Evolutionary conservation across 2,329 filamentous ascomycete genomes (phyloP), one percentile per base, ranked within the genome.

Genomic region (Emmonsia crescens): DNA sequence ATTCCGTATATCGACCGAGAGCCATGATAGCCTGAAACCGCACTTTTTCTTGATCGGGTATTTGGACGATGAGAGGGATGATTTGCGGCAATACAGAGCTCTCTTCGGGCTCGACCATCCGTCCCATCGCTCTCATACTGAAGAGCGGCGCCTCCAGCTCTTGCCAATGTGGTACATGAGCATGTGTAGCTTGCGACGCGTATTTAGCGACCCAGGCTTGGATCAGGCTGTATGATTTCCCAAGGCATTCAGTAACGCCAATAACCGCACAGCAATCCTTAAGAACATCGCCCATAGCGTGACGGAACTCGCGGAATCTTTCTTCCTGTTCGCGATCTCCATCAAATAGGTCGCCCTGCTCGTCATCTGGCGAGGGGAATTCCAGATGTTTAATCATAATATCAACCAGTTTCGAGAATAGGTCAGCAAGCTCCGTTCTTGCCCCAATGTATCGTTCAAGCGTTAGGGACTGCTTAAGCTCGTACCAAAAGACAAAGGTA

Each of bases 1-100:
- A 99, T 74, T 97, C 93, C 0, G 95, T 99, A 72, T 99, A 99
- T 64, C 94, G 85, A 44, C 91, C 94, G 27, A 99, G 83, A 2
- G 95, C 92, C 91, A 99, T 96, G 70, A 97, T 96, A 5, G 93
- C 93, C 65, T 96, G 93, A 76, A 99, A 99, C 8, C 92, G 90
- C n/a, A 99, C 83, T 78, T 97, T 99, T 76, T 97, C 91, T 70
- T 99, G 94, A 70, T 89, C 87, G 0, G 94, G 94, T 64, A 99
- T 96, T 71, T 95, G 89, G 12, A 96, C 91, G 65, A 99, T 85
- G 61, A 99, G 81, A 21, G 92, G 92, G 78, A 99, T 96, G 19
- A 99, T 85, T 71, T 93, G 89, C 2, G 91, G 89, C 48, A 99
- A 81, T 68, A 99, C 89, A 46, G 90, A 86, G 66, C 82, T 87